Conservation (phyloP, 495 filamentous ascomycete genomes). For the Beverwykella pulmonaria region DNA sequence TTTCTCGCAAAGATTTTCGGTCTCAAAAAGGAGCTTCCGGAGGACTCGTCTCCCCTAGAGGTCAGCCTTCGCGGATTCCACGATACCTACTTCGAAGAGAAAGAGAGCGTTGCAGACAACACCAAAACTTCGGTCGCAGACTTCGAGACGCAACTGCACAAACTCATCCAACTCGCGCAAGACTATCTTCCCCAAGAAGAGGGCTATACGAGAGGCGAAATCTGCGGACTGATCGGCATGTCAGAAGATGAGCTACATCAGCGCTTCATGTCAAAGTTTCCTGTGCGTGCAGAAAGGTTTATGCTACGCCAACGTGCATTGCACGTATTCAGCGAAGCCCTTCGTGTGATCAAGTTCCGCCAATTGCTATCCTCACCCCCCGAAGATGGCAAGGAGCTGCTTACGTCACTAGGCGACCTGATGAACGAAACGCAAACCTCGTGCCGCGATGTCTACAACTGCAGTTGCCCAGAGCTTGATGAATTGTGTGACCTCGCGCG, state of each 20-base stretch:
- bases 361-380: conserved; percentile 57
- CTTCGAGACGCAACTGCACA: conserved; percentile 67
- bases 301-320: conserved; percentile 80
- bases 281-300: conserved; percentile 86
- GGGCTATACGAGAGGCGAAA: conserved; percentile 87
- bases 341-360: conserved; percentile 83
- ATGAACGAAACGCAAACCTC: conserved; percentile 88
- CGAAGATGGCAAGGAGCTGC: conserved; percentile 59
- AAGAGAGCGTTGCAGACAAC: conserved; percentile 54
- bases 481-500: conserved; percentile 79
- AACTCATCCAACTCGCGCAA: conserved; percentile 65
- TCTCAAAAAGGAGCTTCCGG: conserved; percentile 62
- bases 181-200: conserved; percentile 69
- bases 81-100: conserved; percentile 70
- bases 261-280: conserved; percentile 79
- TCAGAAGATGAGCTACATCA: conserved; percentile 69
- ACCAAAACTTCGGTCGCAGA: conserved; percentile 42
- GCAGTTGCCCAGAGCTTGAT: conserved; percentile 88
- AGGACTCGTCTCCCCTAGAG: conserved; percentile 81
- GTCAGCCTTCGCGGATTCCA: conserved; percentile 86
- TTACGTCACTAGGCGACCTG: conserved; percentile 73
- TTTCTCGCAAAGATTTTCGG: conserved; percentile 63
- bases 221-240: conserved; percentile 71
- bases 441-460: conserved; percentile 83
- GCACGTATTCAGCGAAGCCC: conserved; percentile 88